phyloP scores from a whole-genome alignment of 129 eudicot genomes.

The Artemisia argyi region DNA sequence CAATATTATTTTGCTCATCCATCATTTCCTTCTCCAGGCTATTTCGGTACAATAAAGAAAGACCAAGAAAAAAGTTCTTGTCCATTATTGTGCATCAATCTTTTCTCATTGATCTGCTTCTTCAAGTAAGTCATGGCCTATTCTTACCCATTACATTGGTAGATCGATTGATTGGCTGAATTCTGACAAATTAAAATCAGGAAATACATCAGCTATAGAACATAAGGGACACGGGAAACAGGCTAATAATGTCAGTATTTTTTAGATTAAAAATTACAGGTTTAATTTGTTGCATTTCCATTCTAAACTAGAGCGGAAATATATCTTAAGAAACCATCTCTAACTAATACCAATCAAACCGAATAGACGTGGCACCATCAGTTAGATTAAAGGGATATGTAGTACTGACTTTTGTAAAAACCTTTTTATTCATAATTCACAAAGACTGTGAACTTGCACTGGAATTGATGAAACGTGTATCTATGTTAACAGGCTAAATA shows the following conservation, averaged over 20 bases:
- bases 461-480: neutral
- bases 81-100: neutral
- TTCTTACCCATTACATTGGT: constrained; percentile 8
- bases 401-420: neutral
- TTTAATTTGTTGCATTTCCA: too few relatives aligned
- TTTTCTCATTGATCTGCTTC: constrained; percentile 3
- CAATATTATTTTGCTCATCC: constrained; percentile 1
- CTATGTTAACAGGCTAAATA: neutral
- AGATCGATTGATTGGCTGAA: neutral
- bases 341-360: too few relatives aligned
- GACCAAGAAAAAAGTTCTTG: neutral
- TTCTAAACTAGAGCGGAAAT: too few relatives aligned
- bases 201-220: too few relatives aligned
- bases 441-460: neutral
- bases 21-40: neutral
- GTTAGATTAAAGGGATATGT: too few relatives aligned
- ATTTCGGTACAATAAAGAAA: neutral
- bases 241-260: too few relatives aligned
- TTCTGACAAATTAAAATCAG: neutral
- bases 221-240: too few relatives aligned
- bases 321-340: too few relatives aligned
- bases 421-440: neutral
- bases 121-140: constrained; percentile 16
- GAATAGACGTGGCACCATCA: too few relatives aligned
- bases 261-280: too few relatives aligned